Base-by-base conservation (phyloP, 768 basidiomycete genomes). In the Lyophyllum atratum region DNA sequence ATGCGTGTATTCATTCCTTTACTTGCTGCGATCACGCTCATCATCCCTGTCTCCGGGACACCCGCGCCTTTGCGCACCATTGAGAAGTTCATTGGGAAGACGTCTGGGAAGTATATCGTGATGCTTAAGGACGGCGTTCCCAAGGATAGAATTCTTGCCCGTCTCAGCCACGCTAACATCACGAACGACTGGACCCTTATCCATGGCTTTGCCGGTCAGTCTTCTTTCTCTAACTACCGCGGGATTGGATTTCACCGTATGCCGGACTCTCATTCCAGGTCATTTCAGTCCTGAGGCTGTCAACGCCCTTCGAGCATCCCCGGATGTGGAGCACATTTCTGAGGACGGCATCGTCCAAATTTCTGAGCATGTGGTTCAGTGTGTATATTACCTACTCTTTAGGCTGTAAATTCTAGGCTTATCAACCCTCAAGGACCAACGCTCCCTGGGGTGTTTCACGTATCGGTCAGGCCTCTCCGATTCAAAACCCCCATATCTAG, bases 391-490 rank as follows among this genome's bases (percentile, higher is more conserved):
- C 14, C 29, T 7, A 4, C n/a, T n/a, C n/a, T n/a, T n/a, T n/a
- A n/a, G n/a, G n/a, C n/a, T n/a, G n/a, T n/a, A n/a, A n/a, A n/a
- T n/a, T n/a, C n/a, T n/a, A n/a, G n/a, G n/a, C 22, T n/a, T 42
- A 2, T 21, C n/a, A 3, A 28, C 19, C 14, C 7, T 25, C 29
- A n/a, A 74, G 72, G 52, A 64, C 59, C 9, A 63, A 71, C 52
- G 71, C 71, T 8, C 72, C 72, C 7, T 74, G 71, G 72, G 72
- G 72, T 11, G 49, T 74, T 21, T 39, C 64, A 8, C 61, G 71
- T 19, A 46, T 74, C 54, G 68, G 63, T 55, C 65, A 64, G 10
- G n/a, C 47, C 14, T 42, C 50, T n/a, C 56, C 24, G 22, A 64
- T 70, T 25, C 22, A 50, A 3, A 66, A 51, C 34, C 62, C n/a